phyloP scores from a whole-genome alignment of 2,329 filamentous ascomycete genomes.

The Paracoccidioides brasiliensis region DNA sequence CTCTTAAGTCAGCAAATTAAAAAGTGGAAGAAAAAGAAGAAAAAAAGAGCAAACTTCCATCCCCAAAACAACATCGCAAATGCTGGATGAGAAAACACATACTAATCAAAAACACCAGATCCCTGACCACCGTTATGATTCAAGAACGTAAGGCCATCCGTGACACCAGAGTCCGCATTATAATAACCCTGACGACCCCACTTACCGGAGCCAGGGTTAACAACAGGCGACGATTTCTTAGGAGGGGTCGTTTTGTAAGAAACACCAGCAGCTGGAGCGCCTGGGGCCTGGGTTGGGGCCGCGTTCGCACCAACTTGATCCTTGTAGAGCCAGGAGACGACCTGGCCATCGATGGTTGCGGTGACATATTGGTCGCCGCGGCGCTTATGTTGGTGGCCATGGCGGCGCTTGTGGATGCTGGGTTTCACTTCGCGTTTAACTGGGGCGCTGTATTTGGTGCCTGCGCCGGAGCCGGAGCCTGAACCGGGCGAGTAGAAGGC shows the following conservation, averaged over 20 bases:
- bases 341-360: slow-evolving; percentile 46
- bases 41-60: background rate
- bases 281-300: slow-evolving; percentile 1
- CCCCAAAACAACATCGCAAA: background rate
- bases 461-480: background rate
- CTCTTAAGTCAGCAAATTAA: slow-evolving; percentile 2
- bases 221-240: slow-evolving; percentile 7
- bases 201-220: slow-evolving; percentile 15
- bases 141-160: slow-evolving; percentile 45
- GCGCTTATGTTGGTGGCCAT: slow-evolving; percentile 44
- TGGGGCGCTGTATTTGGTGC: background rate
- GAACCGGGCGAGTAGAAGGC: slow-evolving; percentile 51
- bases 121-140: slow-evolving; percentile 44
- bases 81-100: slow-evolving; percentile 10
- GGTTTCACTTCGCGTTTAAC: slow-evolving; percentile 28
- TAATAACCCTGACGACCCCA: slow-evolving; percentile 40
- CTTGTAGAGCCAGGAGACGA: slow-evolving; percentile 47
- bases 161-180: slow-evolving; percentile 28
- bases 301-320: slow-evolving; percentile 30
- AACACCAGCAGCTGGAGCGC: slow-evolving; percentile 5
- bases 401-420: slow-evolving; percentile 27
- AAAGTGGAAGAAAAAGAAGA: background rate
- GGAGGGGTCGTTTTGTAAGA: slow-evolving; percentile 4
- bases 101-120: slow-evolving; percentile 43
- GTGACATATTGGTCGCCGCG: slow-evolving; percentile 38